Evolutionary conservation across 2,329 filamentous ascomycete species (phyloP), one percentile per base, ranked within the genome.

Genomic region (Allantophomopsis lycopodina): DNA sequence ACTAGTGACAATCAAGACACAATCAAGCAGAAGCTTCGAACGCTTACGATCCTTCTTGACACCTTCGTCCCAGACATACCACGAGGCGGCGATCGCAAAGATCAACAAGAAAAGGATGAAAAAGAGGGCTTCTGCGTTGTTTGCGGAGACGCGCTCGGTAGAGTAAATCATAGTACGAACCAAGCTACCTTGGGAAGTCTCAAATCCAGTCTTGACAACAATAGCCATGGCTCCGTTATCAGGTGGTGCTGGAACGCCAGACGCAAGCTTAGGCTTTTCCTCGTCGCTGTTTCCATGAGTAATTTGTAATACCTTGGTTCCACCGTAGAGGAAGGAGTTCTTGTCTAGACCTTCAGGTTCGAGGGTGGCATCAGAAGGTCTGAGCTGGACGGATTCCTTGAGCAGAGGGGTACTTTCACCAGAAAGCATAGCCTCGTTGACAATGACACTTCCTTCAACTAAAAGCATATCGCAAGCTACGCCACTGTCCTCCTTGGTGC

Each of bases 121-220:
- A 44, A 94, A 71, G n/a, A 98, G 66, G 2, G 91, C 91, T 62
- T 98, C 91, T 35, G 80, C 79, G 55, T 98, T 96, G 65, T 95
- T 95, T 51, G 91, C 91, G n/a, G 89, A 96, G 17, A 98, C 89
- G 48, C 89, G 86, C 61, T 98, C 91, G 2, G 91, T 98, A 1
- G 93, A 95, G 66, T 94, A 98, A 55, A 98, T 98, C 91, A 98
- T 98, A 50, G 91, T 98, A 46, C 91, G 83, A 44, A 98, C 91
- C 44, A 98, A 74, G 60, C 87, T 95, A 46, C 91, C 91, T 63
- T 98, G 93, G 41, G 89, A 96, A 10, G 91, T 98, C 64, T 98
- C 93, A 54, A 98, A 98, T 11, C 91, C 91, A 40, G 91, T 98
- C 73, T 95, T 96, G 55, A 88, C 81, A 35, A 98, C 86, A 46